phyloP scores from a whole-genome alignment of 768 basidiomycete species.

The Dictyophora rubrovolvata region DNA sequence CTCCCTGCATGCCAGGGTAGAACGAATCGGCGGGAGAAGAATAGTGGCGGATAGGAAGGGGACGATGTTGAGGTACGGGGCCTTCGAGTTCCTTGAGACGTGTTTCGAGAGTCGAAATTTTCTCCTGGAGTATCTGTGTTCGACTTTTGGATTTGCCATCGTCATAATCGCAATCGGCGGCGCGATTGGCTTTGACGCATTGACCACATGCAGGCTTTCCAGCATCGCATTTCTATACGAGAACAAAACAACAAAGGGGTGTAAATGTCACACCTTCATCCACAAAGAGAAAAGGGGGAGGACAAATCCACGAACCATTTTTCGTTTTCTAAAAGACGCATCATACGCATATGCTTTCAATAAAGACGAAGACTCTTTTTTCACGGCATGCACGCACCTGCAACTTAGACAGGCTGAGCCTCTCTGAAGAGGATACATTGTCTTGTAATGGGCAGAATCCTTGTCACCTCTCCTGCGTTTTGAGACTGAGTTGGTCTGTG shows the following conservation, averaged over 20 bases:
- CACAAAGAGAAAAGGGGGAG: not conserved
- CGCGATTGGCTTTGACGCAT: slow-evolving; percentile 44
- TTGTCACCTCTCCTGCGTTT: slow-evolving; percentile 6
- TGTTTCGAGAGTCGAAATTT: slow-evolving; percentile 41
- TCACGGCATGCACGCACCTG: slow-evolving; percentile 20
- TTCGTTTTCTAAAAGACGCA: slow-evolving; percentile 27
- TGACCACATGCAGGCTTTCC: slow-evolving; percentile 44
- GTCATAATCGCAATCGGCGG: slow-evolving; percentile 47
- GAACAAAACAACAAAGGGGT: not conserved
- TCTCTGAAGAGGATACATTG: slow-evolving; percentile 22
- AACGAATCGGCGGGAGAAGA: slow-evolving; percentile 6
- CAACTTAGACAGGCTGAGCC: slow-evolving; percentile 37
- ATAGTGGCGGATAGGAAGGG: slow-evolving; percentile 15
- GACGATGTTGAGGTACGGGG: slow-evolving; percentile 19
- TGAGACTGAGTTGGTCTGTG: not conserved
- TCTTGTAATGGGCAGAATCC: slow-evolving; percentile 2
- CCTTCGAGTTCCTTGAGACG: slow-evolving; percentile 45
- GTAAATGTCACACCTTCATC: not conserved
- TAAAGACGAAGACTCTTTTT: not conserved
- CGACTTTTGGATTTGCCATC: slow-evolving; percentile 51
- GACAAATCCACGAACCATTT: slow-evolving; percentile 23
- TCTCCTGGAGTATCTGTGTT: slow-evolving; percentile 48
- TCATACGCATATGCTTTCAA: not conserved
- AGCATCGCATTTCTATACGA: slow-evolving; percentile 49
- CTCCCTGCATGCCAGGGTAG: slow-evolving; percentile 8